These are phyloP conservation scores for Cyclanthera cordifolia DNA, from an alignment of 306 rosid genomes.

Conservation along the genomic window DNA sequence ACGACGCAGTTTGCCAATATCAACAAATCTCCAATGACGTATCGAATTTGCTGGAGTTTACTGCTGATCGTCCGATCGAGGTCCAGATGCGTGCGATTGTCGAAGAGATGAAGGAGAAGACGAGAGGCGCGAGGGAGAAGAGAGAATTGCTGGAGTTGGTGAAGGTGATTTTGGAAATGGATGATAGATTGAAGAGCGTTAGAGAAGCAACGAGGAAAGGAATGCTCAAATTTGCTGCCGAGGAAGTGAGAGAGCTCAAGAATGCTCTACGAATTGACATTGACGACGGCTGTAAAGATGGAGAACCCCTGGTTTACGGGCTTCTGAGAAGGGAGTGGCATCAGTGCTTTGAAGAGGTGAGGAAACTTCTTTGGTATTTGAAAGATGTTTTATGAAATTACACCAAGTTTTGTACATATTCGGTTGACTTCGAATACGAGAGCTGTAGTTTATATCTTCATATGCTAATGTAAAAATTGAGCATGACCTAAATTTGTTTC, in stretches of 20 bases:
- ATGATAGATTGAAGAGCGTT: slow-evolving; percentile 37
- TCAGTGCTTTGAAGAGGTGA: slow-evolving; percentile 80
- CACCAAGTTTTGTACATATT: not conserved
- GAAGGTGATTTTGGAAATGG: slow-evolving; percentile 33
- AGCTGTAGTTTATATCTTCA: not conserved
- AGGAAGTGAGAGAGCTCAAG: slow-evolving; percentile 54
- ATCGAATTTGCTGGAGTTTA: slow-evolving; percentile 23
- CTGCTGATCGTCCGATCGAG: slow-evolving; percentile 47
- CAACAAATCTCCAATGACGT: slow-evolving; percentile 33
- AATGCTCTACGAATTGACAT: slow-evolving; percentile 32
- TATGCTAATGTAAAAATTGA: not conserved
- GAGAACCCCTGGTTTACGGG: slow-evolving; percentile 69
- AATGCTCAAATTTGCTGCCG: slow-evolving; percentile 54
- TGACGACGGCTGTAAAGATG: slow-evolving; percentile 20
- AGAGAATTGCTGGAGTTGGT: slow-evolving; percentile 49
- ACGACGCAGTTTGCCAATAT: slow-evolving; percentile 55
- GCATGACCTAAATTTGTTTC: not conserved
- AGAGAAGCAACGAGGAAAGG: slow-evolving; percentile 52
- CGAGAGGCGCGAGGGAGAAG: slow-evolving; percentile 47
- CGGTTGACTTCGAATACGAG: not conserved
- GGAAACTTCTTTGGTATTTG: not conserved
- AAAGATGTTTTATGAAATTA: not conserved
- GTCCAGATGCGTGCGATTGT: slow-evolving; percentile 37
- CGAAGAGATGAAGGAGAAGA: slow-evolving; percentile 48
- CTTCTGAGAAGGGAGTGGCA: slow-evolving; percentile 72